These are phyloP conservation scores for Akanthomyces dipterigenus DNA, from an alignment of 2,329 filamentous ascomycete genomes.

Conservation along the genomic window DNA sequence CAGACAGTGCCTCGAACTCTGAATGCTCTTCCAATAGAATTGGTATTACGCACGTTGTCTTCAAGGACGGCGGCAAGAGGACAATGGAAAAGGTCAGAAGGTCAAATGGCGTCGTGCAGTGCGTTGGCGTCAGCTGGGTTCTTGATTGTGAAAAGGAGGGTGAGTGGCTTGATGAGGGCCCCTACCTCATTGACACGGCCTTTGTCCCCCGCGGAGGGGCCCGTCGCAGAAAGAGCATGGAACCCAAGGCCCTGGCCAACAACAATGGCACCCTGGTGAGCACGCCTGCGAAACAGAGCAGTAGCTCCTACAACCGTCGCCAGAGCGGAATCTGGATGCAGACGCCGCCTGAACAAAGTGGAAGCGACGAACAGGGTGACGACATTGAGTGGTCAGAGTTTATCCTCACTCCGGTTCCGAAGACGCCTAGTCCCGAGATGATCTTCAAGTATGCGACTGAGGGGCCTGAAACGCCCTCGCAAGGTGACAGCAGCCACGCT, in stretches of 20 bases:
- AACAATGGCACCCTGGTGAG: constrained; percentile 57
- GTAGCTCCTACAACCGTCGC: constrained; percentile 44
- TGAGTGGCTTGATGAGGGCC: constrained; percentile 66
- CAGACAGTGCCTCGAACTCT: constrained; percentile 29
- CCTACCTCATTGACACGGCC: constrained; percentile 62
- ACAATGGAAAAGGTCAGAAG: constrained; percentile 76
- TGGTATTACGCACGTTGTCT: constrained; percentile 82
- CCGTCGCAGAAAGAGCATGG: constrained; percentile 74
- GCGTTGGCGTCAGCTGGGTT: constrained; percentile 83
- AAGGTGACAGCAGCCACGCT: constrained; percentile 24
- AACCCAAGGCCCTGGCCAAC: constrained; percentile 64
- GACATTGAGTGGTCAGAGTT: constrained; percentile 36
- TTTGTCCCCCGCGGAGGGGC: constrained; percentile 62
- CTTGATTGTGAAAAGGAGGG: constrained; percentile 76
- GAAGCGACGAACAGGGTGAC: constrained; percentile 31
- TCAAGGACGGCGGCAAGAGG: constrained; percentile 75
- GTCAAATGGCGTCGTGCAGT: constrained; percentile 68
- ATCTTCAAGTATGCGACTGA: constrained; percentile 46
- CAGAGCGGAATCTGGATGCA: constrained; percentile 50
- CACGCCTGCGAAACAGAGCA: constrained; percentile 30
- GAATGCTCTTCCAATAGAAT: constrained; percentile 44
- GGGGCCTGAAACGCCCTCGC: constrained; percentile 40
- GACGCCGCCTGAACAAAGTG: constrained; percentile 41
- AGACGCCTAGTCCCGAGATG: constrained; percentile 51
- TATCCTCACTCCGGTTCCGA: constrained; percentile 49